Evolutionary conservation across 208 protist species (phyloP), one percentile per base, ranked within the genome.

Genomic region (Porcisia deanei): DNA sequence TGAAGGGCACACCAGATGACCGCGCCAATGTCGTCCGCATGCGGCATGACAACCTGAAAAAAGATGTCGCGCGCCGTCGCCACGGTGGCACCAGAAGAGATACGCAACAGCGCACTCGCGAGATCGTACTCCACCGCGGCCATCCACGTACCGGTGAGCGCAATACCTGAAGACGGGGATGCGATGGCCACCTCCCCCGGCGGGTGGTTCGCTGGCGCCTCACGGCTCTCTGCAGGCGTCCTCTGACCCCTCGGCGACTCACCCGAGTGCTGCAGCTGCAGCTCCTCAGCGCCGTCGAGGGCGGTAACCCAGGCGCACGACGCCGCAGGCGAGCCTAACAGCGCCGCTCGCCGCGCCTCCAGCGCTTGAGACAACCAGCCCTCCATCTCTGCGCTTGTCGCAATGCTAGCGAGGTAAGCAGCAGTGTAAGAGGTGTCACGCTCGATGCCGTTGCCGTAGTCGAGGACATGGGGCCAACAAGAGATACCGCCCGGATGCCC

Each of bases 381-480:
- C 53, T 90, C 83, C 68, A 30, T 43, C 37, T 61, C 63, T 52
- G 83, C 86, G 37, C 73, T 77, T 20, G 41, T 52, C 3, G 72
- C 79, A 9, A 92, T 66, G 52, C 86, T 92, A 25, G 82, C 75
- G 3, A 94, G 73, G 69, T 88, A 94, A 30, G 88, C 69, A 14
- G 84, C 81, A 0, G 86, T 83, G 47, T 88, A 80, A 2, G 82
- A 76, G 25, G 77, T 83, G 49, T 94, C 90, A 20, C 88, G 83
- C 57, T 84, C 77, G 10, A 83, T 77, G 39, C 85, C 90, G 71
- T 87, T 79, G 39, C 82, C 83, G 69, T 81, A 68, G 30, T 73
- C 71, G 45, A 83, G 63, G 61, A 94, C 85, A 55, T 86, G 80
- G 58, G 84, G 80, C 88, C 87, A 92, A 30, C 82, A 89, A 1